Percentiles rank a stretch among this genome's conserved stretches.
Conservation (phyloP, 495 filamentous ascomycete species). For the Letharia lupina region DNA sequence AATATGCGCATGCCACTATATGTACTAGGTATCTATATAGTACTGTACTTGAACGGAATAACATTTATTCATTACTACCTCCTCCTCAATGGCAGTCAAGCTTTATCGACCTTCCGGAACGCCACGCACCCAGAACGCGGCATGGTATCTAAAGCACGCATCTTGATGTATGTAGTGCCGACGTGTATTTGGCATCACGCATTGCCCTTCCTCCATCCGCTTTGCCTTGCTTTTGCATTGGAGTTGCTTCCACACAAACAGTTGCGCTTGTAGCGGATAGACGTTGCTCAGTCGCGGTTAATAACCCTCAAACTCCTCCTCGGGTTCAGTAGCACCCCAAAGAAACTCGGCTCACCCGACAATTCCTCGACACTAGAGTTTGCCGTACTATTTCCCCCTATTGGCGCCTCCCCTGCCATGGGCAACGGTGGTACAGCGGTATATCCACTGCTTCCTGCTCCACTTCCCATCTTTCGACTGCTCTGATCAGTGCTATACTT, state of each 20-base stretch:
- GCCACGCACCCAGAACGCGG: slow-evolving; percentile 11
- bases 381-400: slow-evolving; percentile 31
- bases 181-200: slow-evolving; percentile 6
- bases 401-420: slow-evolving; percentile 26
- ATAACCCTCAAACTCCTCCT: slow-evolving; percentile 64
- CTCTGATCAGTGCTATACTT: slow-evolving; percentile 26
- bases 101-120: not conserved
- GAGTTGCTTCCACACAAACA: not conserved
- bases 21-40: not conserved
- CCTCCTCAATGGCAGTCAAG: not conserved
- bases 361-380: slow-evolving; percentile 45
- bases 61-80: not conserved
- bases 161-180: not conserved
- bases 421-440: slow-evolving; percentile 27
- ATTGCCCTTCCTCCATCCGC: not conserved
- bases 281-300: slow-evolving; percentile 38
- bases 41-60: not conserved
- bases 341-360: slow-evolving; percentile 62
- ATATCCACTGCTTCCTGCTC: slow-evolving; percentile 23
- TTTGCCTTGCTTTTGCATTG: not conserved
- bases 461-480: slow-evolving; percentile 18
- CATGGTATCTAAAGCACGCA: slow-evolving; percentile 13
- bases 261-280: not conserved
- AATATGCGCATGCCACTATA: not conserved
- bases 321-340: slow-evolving; percentile 63